Evolutionary conservation across 768 basidiomycete species (phyloP).

Genomic region (Amanita inopinata): DNA sequence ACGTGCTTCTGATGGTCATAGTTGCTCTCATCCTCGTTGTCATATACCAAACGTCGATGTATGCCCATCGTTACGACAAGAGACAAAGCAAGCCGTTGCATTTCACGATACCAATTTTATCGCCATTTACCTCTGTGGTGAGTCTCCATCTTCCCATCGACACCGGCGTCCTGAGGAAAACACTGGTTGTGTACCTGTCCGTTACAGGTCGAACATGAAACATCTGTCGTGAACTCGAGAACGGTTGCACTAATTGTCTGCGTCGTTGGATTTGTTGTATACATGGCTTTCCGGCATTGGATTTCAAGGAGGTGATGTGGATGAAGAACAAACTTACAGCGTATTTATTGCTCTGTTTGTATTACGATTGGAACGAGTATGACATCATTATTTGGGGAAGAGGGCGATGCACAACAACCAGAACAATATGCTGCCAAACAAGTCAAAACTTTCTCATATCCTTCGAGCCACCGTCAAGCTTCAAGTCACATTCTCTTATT

Average conservation of each 20-base stretch:
- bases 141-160: constrained; percentile 14
- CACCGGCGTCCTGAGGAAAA: not conserved
- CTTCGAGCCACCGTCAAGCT: too few species aligned
- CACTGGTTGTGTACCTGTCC: not conserved
- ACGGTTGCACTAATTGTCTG: constrained; percentile 31
- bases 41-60: constrained; percentile 24
- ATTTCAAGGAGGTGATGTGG: constrained; percentile 12
- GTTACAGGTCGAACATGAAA: constrained; percentile 66
- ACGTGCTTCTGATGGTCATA: constrained; percentile 25
- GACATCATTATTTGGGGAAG: not conserved
- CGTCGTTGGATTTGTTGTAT: constrained; percentile 30
- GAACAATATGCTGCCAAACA: too few species aligned
- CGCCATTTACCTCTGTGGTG: constrained; percentile 73
- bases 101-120: constrained; percentile 71
- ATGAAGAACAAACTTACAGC: not conserved
- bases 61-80: constrained; percentile 15
- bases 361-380: not conserved
- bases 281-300: constrained; percentile 35
- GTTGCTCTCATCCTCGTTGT: constrained; percentile 25
- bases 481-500: too few species aligned
- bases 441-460: too few species aligned
- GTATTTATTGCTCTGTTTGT: not conserved
- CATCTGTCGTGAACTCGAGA: constrained; percentile 47
- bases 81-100: constrained; percentile 34
- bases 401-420: too few species aligned